Conservation (phyloP, 225 moss, liverwort and hornwort species). For the Physcomitrellopsis africana region DNA sequence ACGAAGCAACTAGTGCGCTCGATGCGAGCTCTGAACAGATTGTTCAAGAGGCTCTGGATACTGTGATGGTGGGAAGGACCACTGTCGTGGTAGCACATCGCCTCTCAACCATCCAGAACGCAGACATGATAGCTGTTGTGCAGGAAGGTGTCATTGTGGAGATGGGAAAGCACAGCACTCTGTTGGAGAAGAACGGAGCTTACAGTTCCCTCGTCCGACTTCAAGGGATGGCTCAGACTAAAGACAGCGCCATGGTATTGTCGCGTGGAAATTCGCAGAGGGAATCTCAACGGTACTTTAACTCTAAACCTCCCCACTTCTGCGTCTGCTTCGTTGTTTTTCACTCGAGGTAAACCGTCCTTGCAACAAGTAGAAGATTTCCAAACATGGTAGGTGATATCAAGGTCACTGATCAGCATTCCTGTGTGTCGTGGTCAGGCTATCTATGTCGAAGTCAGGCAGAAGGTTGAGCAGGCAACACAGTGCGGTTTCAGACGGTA, state of each 20-base stretch:
- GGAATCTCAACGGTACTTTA: constrained; percentile 26
- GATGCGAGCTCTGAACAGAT: constrained; percentile 59
- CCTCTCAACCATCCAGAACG: constrained; percentile 58
- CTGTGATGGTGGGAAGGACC: constrained; percentile 56
- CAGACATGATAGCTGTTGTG: constrained; percentile 54
- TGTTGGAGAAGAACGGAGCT: constrained; percentile 57
- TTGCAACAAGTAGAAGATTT: too few relatives aligned
- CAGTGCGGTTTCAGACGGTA: constrained; percentile 47
- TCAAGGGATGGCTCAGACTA: constrained; percentile 61
- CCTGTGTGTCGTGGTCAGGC: constrained; percentile 16
- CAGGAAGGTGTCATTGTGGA: constrained; percentile 50
- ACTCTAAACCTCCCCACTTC: too few relatives aligned
- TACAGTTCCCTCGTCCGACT: constrained; percentile 67
- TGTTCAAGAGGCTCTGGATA: constrained; percentile 55
- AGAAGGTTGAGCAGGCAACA: constrained; percentile 59
- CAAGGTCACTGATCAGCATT: neutral
- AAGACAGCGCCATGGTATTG: constrained; percentile 23
- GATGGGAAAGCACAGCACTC: constrained; percentile 43
- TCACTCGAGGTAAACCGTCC: too few relatives aligned
- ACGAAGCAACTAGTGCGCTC: constrained; percentile 61
- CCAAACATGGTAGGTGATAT: too few relatives aligned
- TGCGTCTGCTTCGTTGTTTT: too few relatives aligned
- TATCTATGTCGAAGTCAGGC: constrained; percentile 55
- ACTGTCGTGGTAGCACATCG: constrained; percentile 56
- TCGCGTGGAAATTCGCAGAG: constrained; percentile 41